A percentile compares a stretch with the other conserved stretches of the same genome.
Conservation (phyloP, 2,329 filamentous ascomycete species). For the Aspergillus sojae region DNA sequence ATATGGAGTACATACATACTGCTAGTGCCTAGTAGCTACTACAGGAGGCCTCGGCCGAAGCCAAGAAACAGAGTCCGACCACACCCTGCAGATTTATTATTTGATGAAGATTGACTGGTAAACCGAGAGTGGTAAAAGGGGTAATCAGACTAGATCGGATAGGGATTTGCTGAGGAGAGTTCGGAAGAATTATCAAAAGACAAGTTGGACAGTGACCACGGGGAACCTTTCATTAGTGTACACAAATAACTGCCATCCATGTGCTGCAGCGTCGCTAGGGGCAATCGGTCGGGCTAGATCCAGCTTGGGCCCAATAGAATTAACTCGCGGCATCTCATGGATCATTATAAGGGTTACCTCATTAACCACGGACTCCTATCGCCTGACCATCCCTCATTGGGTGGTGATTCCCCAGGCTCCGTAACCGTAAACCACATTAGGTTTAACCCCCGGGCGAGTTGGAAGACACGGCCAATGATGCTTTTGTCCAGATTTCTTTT, state of each 20-base stretch:
- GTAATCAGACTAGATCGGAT: neutral
- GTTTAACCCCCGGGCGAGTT: neutral
- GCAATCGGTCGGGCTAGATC: constrained; percentile 22
- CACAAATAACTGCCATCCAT: constrained; percentile 8
- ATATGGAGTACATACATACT: neutral
- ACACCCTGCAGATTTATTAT: neutral
- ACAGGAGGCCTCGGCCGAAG: neutral
- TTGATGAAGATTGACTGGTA: neutral
- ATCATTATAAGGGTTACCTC: constrained; percentile 2
- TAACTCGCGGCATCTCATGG: constrained; percentile 13
- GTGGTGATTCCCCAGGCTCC: neutral
- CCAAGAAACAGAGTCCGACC: neutral
- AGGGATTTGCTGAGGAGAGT: neutral
- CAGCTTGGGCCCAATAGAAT: constrained; percentile 17
- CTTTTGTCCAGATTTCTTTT: neutral
- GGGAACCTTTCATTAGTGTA: constrained; percentile 1
- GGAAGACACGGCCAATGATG: neutral
- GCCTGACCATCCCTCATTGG: neutral
- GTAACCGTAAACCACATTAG: neutral
- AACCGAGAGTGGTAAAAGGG: neutral
- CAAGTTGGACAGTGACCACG: neutral
- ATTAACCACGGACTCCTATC: neutral
- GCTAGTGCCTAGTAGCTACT: neutral
- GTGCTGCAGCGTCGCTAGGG: constrained; percentile 22
- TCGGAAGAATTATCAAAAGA: neutral